Base-by-base conservation (phyloP, 495 filamentous ascomycete species). In the Tirmania nivea region DNA sequence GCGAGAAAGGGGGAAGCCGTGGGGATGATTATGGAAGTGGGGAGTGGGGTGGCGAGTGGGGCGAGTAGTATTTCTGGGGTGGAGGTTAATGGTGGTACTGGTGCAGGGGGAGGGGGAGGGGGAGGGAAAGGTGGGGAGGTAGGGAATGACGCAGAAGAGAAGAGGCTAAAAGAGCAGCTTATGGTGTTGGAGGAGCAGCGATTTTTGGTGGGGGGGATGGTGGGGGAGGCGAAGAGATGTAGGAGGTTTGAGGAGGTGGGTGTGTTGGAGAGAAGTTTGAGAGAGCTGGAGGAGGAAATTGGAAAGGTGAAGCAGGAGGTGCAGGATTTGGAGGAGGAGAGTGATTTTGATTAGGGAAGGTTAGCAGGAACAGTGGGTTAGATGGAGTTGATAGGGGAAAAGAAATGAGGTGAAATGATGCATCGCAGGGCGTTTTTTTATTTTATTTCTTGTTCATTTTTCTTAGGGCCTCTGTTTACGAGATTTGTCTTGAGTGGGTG, bases 141-240 rank as follows among this genome's bases (percentile, higher is more conserved):
- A 0, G 78, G 77, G 5, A 67, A 94, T 16, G 85, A 94, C 64
- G 77, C 75, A 9, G 85, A 95, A 61, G 92, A 97, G 63, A 93
- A 88, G 59, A 78, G 86, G 34, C 67, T 93, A 1, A 74, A 83
- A 11, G 89, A 96, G 60, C 70, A 78, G 42, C 67, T 96, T 16
- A 86, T 94, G 45, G 84, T 97, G 20, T 71, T 97, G 0, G 90
- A 96, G 68, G 90, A 97, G 64, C 90, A 97, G 67, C 78, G 78
- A 63, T 95, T 94, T 63, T 75, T 96, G 62, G 86, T 97, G 0
- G 75, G 78, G 16, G 81, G 84, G 58, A 95, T 95, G 86, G 75
- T 96, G 49, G 78, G 72, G 7, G 79, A 83, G 49, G 89, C 90
- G 3, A 82, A 80, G 51, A 83, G 79, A 55, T 74, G 79, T 35